Evolutionary conservation across 495 filamentous ascomycete species (phyloP).

Genomic region (Oidiodendron maius): DNA sequence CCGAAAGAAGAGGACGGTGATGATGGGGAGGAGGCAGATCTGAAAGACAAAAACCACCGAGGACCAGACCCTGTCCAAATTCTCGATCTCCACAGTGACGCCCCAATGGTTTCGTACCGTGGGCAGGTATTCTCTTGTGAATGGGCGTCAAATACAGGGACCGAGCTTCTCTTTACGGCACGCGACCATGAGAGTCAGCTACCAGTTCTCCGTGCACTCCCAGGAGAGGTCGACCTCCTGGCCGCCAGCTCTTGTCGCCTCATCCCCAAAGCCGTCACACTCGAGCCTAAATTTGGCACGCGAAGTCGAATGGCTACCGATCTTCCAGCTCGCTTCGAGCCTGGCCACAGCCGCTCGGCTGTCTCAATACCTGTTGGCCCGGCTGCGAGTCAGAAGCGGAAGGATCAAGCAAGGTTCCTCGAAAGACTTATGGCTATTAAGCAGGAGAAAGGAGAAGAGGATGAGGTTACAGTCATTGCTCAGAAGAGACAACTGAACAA

Average conservation of each 20-base stretch:
- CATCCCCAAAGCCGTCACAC: constrained; percentile 29
- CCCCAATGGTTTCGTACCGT: constrained; percentile 70
- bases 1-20: constrained; percentile 19
- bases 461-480: constrained; percentile 43
- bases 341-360: neutral
- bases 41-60: neutral
- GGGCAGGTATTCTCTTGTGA: constrained; percentile 67
- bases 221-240: constrained; percentile 51
- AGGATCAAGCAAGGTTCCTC: constrained; percentile 6
- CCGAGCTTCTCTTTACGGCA: constrained; percentile 64
- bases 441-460: constrained; percentile 44
- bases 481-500: constrained; percentile 9
- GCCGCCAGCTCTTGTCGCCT: constrained; percentile 49
- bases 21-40: constrained; percentile 19
- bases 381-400: neutral
- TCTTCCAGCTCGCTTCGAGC: no score
- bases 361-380: constrained; percentile 4
- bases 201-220: constrained; percentile 35
- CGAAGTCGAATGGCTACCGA: neutral
- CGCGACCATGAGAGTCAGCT: constrained; percentile 34
- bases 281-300: constrained; percentile 22
- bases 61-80: constrained; percentile 59
- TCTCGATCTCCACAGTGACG: constrained; percentile 63
- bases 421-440: constrained; percentile 43
- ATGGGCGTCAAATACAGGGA: constrained; percentile 76